Percentiles rank a stretch among this genome's conserved stretches.
These are phyloP conservation scores for Diaporthe vaccinii DNA, from an alignment of 2,329 filamentous ascomycete genomes.

Conservation along the genomic window DNA sequence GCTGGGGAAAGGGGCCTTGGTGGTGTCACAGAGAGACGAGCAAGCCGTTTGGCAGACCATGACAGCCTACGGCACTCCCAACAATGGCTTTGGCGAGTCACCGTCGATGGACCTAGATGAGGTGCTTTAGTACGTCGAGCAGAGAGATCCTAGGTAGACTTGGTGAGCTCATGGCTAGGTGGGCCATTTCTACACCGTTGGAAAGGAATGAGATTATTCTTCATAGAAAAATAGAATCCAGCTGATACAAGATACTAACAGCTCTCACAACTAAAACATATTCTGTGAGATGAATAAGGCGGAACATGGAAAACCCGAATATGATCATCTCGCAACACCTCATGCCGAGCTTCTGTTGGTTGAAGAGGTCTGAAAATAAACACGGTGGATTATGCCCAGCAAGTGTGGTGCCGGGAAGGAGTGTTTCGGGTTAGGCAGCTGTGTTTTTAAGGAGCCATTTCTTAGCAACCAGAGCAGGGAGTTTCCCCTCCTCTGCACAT, in stretches of 20 bases:
- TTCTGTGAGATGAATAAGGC: not conserved
- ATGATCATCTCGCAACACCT: not conserved
- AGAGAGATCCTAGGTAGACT: too few species aligned
- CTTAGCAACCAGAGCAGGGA: too few species aligned
- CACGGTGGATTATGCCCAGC: too few species aligned
- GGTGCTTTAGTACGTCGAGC: not conserved
- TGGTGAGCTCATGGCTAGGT: not conserved
- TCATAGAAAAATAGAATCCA: too few species aligned
- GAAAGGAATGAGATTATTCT: too few species aligned
- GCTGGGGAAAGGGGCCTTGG: not conserved
- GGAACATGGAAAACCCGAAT: not conserved
- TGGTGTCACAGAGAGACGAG: not conserved
- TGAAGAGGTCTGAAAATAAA: not conserved
- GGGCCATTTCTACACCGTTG: not conserved
- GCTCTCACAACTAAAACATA: too few species aligned
- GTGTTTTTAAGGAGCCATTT: too few species aligned
- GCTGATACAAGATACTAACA: not conserved
- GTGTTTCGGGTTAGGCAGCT: too few species aligned
- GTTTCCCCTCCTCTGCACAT: too few species aligned
- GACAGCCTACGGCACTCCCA: not conserved
- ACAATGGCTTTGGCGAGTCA: not conserved
- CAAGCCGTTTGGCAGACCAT: constrained; percentile 4
- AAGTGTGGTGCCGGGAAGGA: too few species aligned
- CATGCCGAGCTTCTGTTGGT: not conserved
- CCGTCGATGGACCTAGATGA: not conserved